Conservation (phyloP, 1,284 basidiomycete genomes). For the Trametes sp. region DNA sequence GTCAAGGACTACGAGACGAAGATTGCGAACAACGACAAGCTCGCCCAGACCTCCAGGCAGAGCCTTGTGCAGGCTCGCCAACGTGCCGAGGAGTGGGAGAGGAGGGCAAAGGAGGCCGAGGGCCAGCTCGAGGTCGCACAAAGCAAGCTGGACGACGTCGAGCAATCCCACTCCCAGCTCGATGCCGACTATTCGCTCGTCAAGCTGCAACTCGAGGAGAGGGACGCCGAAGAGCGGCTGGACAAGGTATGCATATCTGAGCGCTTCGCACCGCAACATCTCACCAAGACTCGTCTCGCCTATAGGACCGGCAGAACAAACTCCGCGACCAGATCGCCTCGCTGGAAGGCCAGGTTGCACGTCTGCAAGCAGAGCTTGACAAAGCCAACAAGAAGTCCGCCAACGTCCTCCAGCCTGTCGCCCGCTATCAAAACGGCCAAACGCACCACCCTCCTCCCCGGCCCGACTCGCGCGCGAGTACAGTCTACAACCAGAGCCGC, state of each 20-base stretch:
- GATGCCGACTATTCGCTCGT: slow-evolving; percentile 72
- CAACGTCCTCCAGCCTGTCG: slow-evolving; percentile 28
- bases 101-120: slow-evolving; percentile 75
- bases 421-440: slow-evolving; percentile 38
- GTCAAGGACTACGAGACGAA: slow-evolving; percentile 75
- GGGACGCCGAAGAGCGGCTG: slow-evolving; percentile 71
- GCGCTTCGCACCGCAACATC: not conserved
- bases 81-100: slow-evolving; percentile 80
- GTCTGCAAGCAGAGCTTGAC: slow-evolving; percentile 66
- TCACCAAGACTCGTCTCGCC: not conserved
- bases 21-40: slow-evolving; percentile 64
- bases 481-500: slow-evolving; percentile 54
- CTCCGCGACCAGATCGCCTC: slow-evolving; percentile 68
- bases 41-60: slow-evolving; percentile 63
- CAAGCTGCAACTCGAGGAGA: slow-evolving; percentile 76
- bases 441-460: slow-evolving; percentile 53
- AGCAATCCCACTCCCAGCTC: slow-evolving; percentile 68
- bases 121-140: slow-evolving; percentile 63
- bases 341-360: slow-evolving; percentile 69
- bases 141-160: slow-evolving; percentile 68
- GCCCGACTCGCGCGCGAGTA: slow-evolving; percentile 76
- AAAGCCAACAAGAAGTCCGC: slow-evolving; percentile 55
- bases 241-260: slow-evolving; percentile 56
- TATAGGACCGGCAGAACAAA: slow-evolving; percentile 75
- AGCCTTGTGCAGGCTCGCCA: slow-evolving; percentile 76